Conservation (phyloP, 2,329 filamentous ascomycete species). For the Pestalotiopsis fici region DNA sequence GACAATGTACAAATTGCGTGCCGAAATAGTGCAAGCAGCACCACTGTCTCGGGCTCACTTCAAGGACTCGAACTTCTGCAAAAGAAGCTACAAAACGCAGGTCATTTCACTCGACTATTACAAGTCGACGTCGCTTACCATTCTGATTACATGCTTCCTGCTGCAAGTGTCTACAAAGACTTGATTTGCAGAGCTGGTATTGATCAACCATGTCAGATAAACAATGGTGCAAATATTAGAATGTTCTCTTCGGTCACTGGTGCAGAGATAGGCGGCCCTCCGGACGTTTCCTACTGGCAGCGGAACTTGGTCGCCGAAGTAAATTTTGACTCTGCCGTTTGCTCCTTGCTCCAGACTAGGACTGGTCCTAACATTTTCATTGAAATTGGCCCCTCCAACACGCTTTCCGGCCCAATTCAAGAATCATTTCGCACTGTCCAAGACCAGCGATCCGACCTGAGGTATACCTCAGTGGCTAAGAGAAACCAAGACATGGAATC, state of each 20-base stretch:
- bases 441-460: not conserved
- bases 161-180: not conserved
- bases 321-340: constrained; percentile 12
- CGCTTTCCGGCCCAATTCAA: constrained; percentile 11
- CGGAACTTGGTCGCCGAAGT: constrained; percentile 13
- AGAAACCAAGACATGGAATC: not conserved
- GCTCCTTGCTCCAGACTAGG: not conserved
- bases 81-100: not conserved
- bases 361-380: constrained; percentile 10
- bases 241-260: constrained; percentile 3
- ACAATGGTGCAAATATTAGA: not conserved
- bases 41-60: constrained; percentile 5
- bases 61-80: not conserved
- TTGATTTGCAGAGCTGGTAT: not conserved
- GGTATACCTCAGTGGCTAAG: not conserved
- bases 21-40: constrained; percentile 9
- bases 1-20: not conserved
- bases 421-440: constrained; percentile 8
- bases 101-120: constrained; percentile 5
- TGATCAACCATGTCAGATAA: not conserved
- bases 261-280: not conserved
- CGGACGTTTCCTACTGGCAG: constrained; percentile 6
- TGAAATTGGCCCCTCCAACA: constrained; percentile 12
- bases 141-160: constrained; percentile 11
- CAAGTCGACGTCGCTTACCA: constrained; percentile 19